Percentiles rank a stretch among this genome's conserved stretches.
Conservation (phyloP, 441 rosid genomes). For the Kokia cookei region DNA sequence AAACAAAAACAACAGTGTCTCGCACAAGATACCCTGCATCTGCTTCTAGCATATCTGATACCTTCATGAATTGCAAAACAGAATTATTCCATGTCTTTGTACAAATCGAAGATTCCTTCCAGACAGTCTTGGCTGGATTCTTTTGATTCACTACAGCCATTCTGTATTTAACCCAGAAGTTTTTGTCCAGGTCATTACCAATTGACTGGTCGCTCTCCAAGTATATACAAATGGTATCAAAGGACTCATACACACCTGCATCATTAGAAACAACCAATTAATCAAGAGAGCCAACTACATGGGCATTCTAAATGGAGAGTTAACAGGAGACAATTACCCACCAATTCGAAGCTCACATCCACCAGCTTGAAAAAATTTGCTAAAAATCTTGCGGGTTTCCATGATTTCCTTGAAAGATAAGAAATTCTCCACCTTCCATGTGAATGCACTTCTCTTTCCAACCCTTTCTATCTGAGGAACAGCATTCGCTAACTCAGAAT, state of each 20-base stretch:
- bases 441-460: conserved; percentile 77
- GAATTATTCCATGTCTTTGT: conserved; percentile 99
- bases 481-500: conserved; percentile 39
- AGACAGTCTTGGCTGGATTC: conserved; percentile 85
- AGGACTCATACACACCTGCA: conserved; percentile 98
- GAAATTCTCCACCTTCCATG: conserved; percentile 98
- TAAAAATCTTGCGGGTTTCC: conserved; percentile 96
- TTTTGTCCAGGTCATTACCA: conserved; percentile 88
- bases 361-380: conserved; percentile 96
- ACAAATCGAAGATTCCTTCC: conserved; percentile 99
- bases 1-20: conserved; percentile 95
- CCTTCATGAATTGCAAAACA: conserved; percentile 98
- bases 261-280: conserved; percentile 28
- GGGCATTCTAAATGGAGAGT: conserved; percentile 15
- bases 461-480: conserved; percentile 44
- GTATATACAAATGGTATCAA: conserved; percentile 97
- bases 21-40: conserved; percentile 99
- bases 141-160: conserved; percentile 98
- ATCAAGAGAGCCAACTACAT: conserved; percentile 17
- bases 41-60: conserved; percentile 94
- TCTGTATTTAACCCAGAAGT: conserved; percentile 98
- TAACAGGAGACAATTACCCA: conserved; percentile 33
- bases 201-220: conserved; percentile 96
- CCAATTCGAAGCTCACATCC: conserved; percentile 99
- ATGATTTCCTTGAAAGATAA: conserved; percentile 91